Conservation (phyloP, 768 basidiomycete species). For the Trametes cubensis region DNA sequence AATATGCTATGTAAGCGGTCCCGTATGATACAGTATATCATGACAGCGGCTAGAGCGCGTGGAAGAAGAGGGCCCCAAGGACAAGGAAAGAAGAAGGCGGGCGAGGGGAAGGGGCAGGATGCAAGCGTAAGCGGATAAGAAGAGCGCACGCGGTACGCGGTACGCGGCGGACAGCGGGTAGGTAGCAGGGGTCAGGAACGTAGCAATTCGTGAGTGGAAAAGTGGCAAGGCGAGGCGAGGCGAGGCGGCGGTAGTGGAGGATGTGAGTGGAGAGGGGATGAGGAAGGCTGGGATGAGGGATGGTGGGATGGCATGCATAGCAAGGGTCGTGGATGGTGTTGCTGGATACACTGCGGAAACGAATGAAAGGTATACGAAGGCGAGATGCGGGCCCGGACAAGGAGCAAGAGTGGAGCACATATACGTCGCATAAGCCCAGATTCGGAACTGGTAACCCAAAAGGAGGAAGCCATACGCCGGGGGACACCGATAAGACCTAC, state of each 20-base stretch:
- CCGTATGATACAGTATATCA: slow-evolving; percentile 25
- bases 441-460: slow-evolving; percentile 33
- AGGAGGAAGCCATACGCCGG: not conserved
- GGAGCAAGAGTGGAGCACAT: slow-evolving; percentile 4
- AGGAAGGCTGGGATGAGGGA: not conserved
- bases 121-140: slow-evolving; percentile 1
- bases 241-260: not conserved
- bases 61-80: not conserved
- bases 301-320: slow-evolving; percentile 3
- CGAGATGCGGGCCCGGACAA: slow-evolving; percentile 14
- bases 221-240: not conserved
- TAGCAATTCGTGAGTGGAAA: slow-evolving; percentile 5
- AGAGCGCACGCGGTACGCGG: not conserved
- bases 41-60: not conserved
- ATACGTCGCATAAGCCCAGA: slow-evolving; percentile 28
- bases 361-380: slow-evolving; percentile 25
- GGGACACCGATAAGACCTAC: not conserved
- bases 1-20: slow-evolving; percentile 24
- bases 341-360: slow-evolving; percentile 20
- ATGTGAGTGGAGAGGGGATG: not conserved
- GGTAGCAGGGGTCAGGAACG: not conserved
- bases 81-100: not conserved
- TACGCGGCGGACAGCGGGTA: not conserved
- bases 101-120: not conserved
- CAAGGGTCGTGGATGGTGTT: slow-evolving; percentile 23